Conservation (phyloP, 805 yeast genomes). For the Millerozyma miso region DNA sequence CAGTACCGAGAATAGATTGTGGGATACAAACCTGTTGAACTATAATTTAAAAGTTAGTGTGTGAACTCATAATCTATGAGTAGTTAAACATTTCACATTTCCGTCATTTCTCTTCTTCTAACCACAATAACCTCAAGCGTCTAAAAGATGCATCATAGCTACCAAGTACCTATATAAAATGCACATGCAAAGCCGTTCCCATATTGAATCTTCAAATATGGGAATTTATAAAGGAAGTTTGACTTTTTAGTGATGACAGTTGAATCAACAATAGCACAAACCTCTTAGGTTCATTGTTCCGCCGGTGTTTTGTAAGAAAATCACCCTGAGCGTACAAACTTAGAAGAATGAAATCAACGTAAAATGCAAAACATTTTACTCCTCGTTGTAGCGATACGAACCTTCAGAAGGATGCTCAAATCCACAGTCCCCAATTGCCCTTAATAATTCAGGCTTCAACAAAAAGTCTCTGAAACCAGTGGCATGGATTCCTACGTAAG, state of each 20-base stretch:
- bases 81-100: not conserved
- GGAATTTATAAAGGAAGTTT: too few species aligned
- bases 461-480: slow-evolving; percentile 98
- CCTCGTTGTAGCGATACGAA: slow-evolving; percentile 42
- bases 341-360: slow-evolving; percentile 4
- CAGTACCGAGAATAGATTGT: slow-evolving; percentile 96
- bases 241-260: too few species aligned
- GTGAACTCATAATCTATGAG: not conserved
- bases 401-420: slow-evolving; percentile 99
- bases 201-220: too few species aligned
- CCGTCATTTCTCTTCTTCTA: slow-evolving; percentile 5
- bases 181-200: too few species aligned
- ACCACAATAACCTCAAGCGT: not conserved
- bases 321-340: not conserved
- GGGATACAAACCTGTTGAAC: slow-evolving; percentile 99
- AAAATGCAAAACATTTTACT: slow-evolving; percentile 1
- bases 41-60: slow-evolving; percentile 29
- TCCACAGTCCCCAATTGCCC: slow-evolving; percentile 99
- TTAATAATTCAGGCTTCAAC: slow-evolving; percentile 90
- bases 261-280: too few species aligned
- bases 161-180: too few species aligned
- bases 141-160: too few species aligned
- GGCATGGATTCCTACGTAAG: slow-evolving; percentile 96
- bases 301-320: not conserved
- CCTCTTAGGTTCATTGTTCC: not conserved